Evolutionary conservation across 208 protist genomes (phyloP), one percentile per base, ranked within the genome.

Genomic region (Entamoeba nuttalli): DNA sequence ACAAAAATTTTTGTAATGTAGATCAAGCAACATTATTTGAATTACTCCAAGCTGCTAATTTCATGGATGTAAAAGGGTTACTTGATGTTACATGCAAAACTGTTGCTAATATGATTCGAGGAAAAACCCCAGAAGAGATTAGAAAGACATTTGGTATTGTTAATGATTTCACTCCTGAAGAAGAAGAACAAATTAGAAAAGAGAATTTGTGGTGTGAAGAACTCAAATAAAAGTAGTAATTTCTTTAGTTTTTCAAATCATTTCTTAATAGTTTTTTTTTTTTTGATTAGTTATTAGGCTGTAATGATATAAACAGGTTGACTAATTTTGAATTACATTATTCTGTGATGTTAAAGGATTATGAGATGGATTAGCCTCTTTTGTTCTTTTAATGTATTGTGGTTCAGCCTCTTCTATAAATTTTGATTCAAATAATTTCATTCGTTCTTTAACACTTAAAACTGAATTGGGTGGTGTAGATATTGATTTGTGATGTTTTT

Each of bases 121-220:
- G 98, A 69, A 98, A 98, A 96, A 98, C 98, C 14, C 98, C 98
- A 4, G 98, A 99, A 96, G 96, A 98, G 96, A 98, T 99, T 73
- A 97, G 98, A 17, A 96, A 96, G 52, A 97, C 98, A 44, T 99
- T 98, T 96, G 98, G 98, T 97, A 98, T 98, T 97, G 98, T 98
- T 96, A 98, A 98, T 96, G 98, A 99, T 95, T 99, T 99, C 96
- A 98, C 97, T 3, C 98, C 98, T 3, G 98, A 98, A 95, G 98
- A 99, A 96, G 98, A 98, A 96, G 98, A 98, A 95, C 97, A 98
- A 96, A 96, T 98, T 51, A 97, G 96, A 94, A 98, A 98, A 95
- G 98, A 98, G 93, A 96, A 97, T 62, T 95, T 95, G 4, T 97
- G 96, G 96, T 97, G 95, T 69, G 96, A 96, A 62, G 96, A 97